These are phyloP conservation scores for Lepidium aucheri DNA, from an alignment of 345 rosid genomes.

Conservation along the genomic window DNA sequence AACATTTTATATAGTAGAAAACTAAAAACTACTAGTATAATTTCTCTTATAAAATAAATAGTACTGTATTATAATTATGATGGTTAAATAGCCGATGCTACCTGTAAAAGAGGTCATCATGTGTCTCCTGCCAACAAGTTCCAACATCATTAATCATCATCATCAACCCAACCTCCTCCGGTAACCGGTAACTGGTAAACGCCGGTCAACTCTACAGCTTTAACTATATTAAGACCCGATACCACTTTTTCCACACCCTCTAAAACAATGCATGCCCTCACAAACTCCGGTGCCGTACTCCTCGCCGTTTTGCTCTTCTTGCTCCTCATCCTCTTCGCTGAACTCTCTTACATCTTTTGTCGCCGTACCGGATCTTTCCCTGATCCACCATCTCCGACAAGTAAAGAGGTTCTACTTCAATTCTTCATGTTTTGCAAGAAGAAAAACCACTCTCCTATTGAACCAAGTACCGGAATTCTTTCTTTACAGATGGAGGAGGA, in stretches of 20 bases:
- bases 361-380: background rate
- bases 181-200: conserved; percentile 7
- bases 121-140: conserved; percentile 26
- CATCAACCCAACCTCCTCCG: conserved; percentile 19
- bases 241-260: background rate
- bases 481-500: conserved; percentile 7
- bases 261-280: conserved; percentile 20
- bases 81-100: conserved; percentile 12
- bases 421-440: conserved; percentile 21
- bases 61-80: conserved; percentile 4
- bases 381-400: conserved; percentile 10
- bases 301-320: conserved; percentile 27
- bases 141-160: conserved; percentile 31
- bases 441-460: conserved; percentile 19
- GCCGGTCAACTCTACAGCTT: conserved; percentile 16
- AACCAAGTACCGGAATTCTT: conserved; percentile 10
- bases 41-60: background rate
- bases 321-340: conserved; percentile 17
- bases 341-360: conserved; percentile 23
- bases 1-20: too few relatives aligned
- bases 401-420: conserved; percentile 17
- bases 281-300: conserved; percentile 22
- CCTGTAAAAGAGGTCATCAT: conserved; percentile 23
- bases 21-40: background rate
- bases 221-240: background rate